A percentile compares a stretch with the other conserved stretches of the same genome.
These are phyloP conservation scores for Phytopythium litorale DNA, from an alignment of 352 stramenopile genomes.

Conservation along the genomic window DNA sequence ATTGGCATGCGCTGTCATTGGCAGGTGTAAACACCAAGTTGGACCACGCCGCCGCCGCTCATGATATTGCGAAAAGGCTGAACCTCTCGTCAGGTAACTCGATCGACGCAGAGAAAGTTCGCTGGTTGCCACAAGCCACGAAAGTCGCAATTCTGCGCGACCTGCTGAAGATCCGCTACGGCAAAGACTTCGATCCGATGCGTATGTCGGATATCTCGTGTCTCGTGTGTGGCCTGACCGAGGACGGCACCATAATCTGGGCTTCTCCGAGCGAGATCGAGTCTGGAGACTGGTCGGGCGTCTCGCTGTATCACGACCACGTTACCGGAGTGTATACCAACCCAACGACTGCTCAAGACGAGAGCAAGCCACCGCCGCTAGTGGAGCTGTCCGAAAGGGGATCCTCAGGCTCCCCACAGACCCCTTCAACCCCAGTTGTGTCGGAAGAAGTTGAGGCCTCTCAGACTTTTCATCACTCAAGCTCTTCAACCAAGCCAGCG, in stretches of 20 bases:
- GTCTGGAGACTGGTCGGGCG: too few species aligned
- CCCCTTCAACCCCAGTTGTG: too few species aligned
- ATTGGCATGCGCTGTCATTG: background rate
- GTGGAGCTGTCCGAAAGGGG: too few species aligned
- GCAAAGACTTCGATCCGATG: background rate
- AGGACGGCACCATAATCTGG: background rate
- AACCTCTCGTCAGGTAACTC: background rate
- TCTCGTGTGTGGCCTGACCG: background rate
- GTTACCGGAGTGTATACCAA: too few species aligned
- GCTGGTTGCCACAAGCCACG: background rate
- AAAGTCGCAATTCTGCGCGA: background rate
- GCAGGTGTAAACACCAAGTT: background rate
- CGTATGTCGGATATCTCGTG: background rate
- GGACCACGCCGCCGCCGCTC: background rate
- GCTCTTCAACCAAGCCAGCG: too few species aligned
- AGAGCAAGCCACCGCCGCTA: too few species aligned
- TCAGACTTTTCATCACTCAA: too few species aligned
- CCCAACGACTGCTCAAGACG: too few species aligned
- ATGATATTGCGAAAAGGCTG: background rate
- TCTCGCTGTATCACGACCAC: too few species aligned
- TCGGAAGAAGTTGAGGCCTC: too few species aligned
- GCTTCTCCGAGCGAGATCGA: background rate
- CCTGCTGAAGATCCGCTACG: background rate
- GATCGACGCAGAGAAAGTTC: background rate
- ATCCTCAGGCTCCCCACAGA: too few species aligned